A percentile compares a stretch with the other conserved stretches of the same genome.
phyloP scores from a whole-genome alignment of 1,284 basidiomycete species.

The Rhodotorula sp. region DNA sequence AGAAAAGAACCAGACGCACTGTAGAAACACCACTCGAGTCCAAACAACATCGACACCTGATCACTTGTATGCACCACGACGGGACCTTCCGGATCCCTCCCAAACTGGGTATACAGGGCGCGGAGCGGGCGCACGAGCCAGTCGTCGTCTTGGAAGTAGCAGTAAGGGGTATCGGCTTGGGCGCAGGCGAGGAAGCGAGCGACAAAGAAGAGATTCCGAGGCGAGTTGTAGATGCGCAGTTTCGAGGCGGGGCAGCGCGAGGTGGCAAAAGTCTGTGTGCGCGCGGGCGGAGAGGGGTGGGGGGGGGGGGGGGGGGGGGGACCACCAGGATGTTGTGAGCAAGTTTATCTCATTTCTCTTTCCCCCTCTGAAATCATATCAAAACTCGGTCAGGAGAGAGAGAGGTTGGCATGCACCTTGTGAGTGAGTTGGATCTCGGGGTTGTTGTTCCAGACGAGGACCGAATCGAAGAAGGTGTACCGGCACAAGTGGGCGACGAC shows the following conservation, averaged over 20 bases:
- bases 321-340: too few relatives aligned
- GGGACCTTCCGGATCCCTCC: conserved; percentile 38
- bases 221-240: conserved; percentile 43
- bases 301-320: too few relatives aligned
- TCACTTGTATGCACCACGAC: conserved; percentile 34
- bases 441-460: conserved; percentile 45
- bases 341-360: too few relatives aligned
- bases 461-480: conserved; percentile 36
- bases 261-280: conserved; percentile 29
- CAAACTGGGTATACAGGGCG: conserved; percentile 43
- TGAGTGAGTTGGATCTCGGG: conserved; percentile 34
- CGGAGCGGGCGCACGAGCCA: conserved; percentile 42
- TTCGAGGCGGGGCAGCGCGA: conserved; percentile 38
- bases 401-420: conserved; percentile 7
- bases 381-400: too few relatives aligned
- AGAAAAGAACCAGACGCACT: too few relatives aligned
- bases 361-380: too few relatives aligned
- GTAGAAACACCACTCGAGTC: conserved; percentile 46
- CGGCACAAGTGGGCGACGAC: conserved; percentile 41
- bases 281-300: neutral
- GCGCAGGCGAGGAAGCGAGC: conserved; percentile 45
- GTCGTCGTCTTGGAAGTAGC: conserved; percentile 48
- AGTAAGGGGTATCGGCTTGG: conserved; percentile 38
- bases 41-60: conserved; percentile 37
- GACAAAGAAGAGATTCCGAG: conserved; percentile 43